Base-by-base conservation (phyloP, 164 flowering plant genomes). In the Magnolia officinalis region DNA sequence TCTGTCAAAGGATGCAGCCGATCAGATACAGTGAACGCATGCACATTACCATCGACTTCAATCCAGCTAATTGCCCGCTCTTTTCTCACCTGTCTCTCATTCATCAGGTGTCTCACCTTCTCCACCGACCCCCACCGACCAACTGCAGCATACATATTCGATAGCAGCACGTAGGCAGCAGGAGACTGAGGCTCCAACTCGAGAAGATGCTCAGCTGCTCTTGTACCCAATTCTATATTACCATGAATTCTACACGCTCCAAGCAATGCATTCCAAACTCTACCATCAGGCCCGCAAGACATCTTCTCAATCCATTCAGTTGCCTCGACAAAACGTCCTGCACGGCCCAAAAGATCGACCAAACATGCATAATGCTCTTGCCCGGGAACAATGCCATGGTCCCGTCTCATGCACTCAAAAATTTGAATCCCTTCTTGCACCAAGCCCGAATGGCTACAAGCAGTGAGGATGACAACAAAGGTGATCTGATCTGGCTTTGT, bases 341-440 rank as follows among this genome's bases (percentile, higher is more conserved):
- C 88, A 70, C 90, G 85, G 49, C 90, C 92, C 63, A 92, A 81
- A 24, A 90, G 83, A 86, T 87, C 92, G 74, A 88, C 82, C 68
- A 92, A 78, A 81, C 94, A 89, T 1, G 92, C 90, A 80, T 85
- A 88, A 81, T 89, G 95, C 72, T 90, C 93, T 78, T 83, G 87
- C 76, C 85, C 77, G 1, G 91, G 93, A 76, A 78, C 21, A 77
- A 90, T 78, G 23, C 84, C 82, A 78, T 86, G 84, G 74, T 80
- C 80, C 73, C 24, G 2, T 69, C 76, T 76, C 89, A 93, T 87
- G 70, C 82, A 81, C 50, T 85, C 78, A 65, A 91, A 89, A 74
- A 81, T 74, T 21, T 66, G 29, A 26, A 85, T 86, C 49, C 97
- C 96, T 76, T 86, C 88, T 50, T 87, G 71, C 63, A 88, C 87